Evolutionary conservation across 2,329 filamentous ascomycete species (phyloP), one percentile per base, ranked within the genome.

Genomic region (Claviceps cyperi): DNA sequence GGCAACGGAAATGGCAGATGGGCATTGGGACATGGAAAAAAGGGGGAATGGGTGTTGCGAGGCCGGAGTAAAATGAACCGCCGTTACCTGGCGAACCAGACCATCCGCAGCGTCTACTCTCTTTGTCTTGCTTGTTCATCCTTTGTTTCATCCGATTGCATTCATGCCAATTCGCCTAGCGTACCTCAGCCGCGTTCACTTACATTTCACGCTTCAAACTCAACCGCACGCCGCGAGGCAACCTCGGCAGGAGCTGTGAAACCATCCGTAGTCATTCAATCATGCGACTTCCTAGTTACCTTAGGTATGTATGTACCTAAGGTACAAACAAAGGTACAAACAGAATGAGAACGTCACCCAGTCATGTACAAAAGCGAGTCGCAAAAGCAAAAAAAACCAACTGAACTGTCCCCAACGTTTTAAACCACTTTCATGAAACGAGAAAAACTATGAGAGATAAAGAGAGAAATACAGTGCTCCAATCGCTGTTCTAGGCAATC

Each of bases 401-500:
- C 38, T 17, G 15, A 8, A 32, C 9, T 39, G 38, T 39, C n/a
- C 15, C 38, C 38, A 39, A 17, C 38, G 19, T 9, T n/a, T 8
- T 19, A 4, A 4, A 17, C 3, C 5, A 9, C 8, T 39, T 39
- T 39, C 38, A 22, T n/a, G 4, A 41, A 19, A 22, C 13, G 9
- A 15, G 17, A 41, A 9, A 22, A 14, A 14, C 2, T 5, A 22
- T 21, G 0, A 41, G 19, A 22, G 39, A 41, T 11, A 22, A 22
- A 14, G 6, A 22, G 39, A 22, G 11, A 41, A 22, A 22, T 13
- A 24, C n/a, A 43, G n/a, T 5, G 19, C 21, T 21, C 14, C 8
- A 11, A 24, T 24, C 19, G 22, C 6, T 28, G 6, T 24, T 49
- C 38, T 19, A 48, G 21, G 62, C 62, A 39, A 47, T 24, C 11